Evolutionary conservation across 2,329 filamentous ascomycete species (phyloP).

Genomic region (Exophiala lecanii-corni): DNA sequence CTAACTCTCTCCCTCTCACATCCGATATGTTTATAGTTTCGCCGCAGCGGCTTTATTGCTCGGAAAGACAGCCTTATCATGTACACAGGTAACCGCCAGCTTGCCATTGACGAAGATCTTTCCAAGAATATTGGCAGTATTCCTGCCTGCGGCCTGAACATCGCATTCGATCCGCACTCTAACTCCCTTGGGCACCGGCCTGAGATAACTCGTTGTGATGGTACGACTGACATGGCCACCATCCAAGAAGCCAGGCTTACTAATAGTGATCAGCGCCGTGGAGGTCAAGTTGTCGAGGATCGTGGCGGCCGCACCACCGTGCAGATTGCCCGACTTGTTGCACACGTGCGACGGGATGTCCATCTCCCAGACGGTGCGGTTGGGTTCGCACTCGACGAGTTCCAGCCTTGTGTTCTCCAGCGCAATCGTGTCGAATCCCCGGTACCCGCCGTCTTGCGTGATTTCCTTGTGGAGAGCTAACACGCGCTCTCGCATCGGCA

Average conservation of each 20-base stretch:
- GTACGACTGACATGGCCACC: constrained; percentile 35
- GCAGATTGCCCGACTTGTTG: constrained; percentile 22
- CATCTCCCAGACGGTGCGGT: constrained; percentile 16
- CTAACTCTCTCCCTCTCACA: too few relatives aligned
- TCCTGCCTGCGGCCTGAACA: constrained; percentile 16
- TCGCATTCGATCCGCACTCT: constrained; percentile 17
- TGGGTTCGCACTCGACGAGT: constrained; percentile 16
- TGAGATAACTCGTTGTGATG: constrained; percentile 22
- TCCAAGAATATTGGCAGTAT: constrained; percentile 19
- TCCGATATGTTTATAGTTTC: too few relatives aligned
- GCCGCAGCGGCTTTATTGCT: neutral
- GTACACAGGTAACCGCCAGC: constrained; percentile 29
- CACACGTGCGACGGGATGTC: constrained; percentile 15
- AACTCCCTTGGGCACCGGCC: constrained; percentile 16
- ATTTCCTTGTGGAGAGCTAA: constrained; percentile 10
- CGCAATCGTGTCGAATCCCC: constrained; percentile 19
- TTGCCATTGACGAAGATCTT: constrained; percentile 23
- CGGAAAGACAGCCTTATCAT: constrained; percentile 33
- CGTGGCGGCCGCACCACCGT: constrained; percentile 52
- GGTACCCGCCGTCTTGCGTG: constrained; percentile 13
- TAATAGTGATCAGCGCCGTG: constrained; percentile 52
- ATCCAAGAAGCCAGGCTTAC: constrained; percentile 57
- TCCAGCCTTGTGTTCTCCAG: constrained; percentile 3
- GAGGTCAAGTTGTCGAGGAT: constrained; percentile 65
- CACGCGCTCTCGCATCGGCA: constrained; percentile 16